Percentiles rank a stretch among this genome's conserved stretches.
Conservation (phyloP, 352 stramenopile genomes). For the Pythium diclinum region DNA sequence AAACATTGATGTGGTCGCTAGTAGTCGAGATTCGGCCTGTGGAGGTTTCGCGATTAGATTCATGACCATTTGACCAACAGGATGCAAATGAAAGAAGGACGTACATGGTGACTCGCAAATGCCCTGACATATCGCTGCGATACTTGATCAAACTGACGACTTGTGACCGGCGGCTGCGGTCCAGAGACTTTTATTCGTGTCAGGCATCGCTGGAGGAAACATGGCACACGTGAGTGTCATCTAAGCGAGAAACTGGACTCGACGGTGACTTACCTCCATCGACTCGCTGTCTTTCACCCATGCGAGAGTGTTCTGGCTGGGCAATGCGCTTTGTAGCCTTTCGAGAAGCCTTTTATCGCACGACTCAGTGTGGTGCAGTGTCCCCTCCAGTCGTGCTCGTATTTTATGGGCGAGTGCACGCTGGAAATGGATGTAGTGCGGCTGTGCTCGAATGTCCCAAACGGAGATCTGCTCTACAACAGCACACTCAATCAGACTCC, state of each 20-base stretch:
- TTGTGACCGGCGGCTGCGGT: neutral
- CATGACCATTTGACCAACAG: neutral
- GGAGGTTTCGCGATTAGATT: neutral
- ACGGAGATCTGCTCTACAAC: conserved; percentile 40
- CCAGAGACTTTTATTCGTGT: neutral
- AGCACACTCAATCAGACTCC: conserved; percentile 25
- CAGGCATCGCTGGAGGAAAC: neutral
- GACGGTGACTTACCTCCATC: neutral
- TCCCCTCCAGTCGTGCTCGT: conserved; percentile 25
- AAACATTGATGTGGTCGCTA: neutral
- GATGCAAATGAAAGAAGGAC: neutral
- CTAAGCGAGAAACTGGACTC: neutral
- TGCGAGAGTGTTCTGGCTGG: neutral
- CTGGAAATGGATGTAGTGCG: conserved; percentile 36
- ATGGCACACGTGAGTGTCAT: neutral
- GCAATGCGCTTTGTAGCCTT: neutral
- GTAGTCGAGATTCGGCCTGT: neutral
- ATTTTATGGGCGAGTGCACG: conserved; percentile 42
- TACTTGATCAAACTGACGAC: conserved; percentile 8
- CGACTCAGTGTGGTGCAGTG: conserved; percentile 15
- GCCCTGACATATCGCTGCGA: conserved; percentile 5
- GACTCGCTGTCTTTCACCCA: neutral
- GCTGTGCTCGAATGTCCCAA: conserved; percentile 37
- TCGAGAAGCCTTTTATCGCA: neutral
- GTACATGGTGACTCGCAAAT: conserved; percentile 4